Evolutionary conservation across 306 rosid genomes (phyloP).

Genomic region (Hippophae gyantsensis): DNA sequence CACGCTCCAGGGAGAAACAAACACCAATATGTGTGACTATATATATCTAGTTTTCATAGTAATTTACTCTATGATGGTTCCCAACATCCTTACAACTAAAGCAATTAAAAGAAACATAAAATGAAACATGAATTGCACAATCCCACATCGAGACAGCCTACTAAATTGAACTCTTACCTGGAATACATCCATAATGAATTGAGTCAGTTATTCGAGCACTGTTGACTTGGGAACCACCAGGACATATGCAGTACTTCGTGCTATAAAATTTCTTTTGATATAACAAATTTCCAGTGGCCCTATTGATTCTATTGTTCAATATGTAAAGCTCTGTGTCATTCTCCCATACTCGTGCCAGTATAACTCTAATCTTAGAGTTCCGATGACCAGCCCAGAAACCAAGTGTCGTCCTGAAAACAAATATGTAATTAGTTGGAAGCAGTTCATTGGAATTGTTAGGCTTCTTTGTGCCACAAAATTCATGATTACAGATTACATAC

Average conservation of each 20-base stretch:
- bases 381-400: conserved; percentile 98
- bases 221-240: conserved; percentile 97
- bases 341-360: conserved; percentile 90
- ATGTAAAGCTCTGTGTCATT: conserved; percentile 94
- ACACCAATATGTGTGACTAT: no score
- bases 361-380: conserved; percentile 90
- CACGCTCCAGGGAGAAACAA: no score
- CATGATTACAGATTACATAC: no score
- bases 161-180: conserved; percentile 45
- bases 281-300: conserved; percentile 72
- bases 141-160: background rate
- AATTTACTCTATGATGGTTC: no score
- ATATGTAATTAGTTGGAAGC: background rate
- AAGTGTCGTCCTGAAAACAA: conserved; percentile 66
- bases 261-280: conserved; percentile 85
- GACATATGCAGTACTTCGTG: conserved; percentile 88
- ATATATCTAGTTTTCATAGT: no score
- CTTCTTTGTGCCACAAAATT: no score
- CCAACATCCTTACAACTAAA: background rate
- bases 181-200: conserved; percentile 95
- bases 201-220: conserved; percentile 94
- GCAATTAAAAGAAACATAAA: background rate
- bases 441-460: background rate
- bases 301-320: conserved; percentile 75
- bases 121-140: background rate